These are phyloP conservation scores for Tuber indicum DNA, from an alignment of 495 filamentous ascomycete genomes.

Conservation along the genomic window DNA sequence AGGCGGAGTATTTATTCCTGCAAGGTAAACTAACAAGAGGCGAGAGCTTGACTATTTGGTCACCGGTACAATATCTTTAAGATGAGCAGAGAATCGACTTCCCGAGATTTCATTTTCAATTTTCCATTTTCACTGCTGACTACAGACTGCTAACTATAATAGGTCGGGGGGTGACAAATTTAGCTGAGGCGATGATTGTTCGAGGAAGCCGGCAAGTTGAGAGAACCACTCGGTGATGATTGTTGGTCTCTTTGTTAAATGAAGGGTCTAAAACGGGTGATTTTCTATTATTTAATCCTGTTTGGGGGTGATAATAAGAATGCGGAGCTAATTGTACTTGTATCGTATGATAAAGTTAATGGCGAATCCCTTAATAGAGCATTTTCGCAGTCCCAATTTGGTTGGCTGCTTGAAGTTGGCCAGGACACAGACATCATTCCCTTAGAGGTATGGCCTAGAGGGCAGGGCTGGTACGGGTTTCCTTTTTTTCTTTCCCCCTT, in stretches of 20 bases:
- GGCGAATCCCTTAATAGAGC: neutral
- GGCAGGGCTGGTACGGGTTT: too few species aligned
- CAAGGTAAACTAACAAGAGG: neutral
- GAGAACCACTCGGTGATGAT: slow-evolving; percentile 6
- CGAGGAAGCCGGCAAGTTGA: slow-evolving; percentile 7
- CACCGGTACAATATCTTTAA: neutral
- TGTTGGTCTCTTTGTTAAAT: slow-evolving; percentile 4
- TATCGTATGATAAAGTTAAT: neutral
- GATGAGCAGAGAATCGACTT: neutral
- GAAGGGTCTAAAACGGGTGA: slow-evolving; percentile 14
- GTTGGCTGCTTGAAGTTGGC: too few species aligned
- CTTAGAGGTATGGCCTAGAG: too few species aligned
- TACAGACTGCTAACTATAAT: neutral
- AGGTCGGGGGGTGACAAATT: slow-evolving; percentile 9
- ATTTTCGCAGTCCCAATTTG: too few species aligned
- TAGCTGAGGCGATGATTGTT: slow-evolving; percentile 24
- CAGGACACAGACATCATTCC: too few species aligned
- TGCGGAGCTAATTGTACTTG: neutral
- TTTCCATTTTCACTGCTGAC: neutral
- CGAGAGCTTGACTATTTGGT: slow-evolving; percentile 22
- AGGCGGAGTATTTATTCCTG: neutral
- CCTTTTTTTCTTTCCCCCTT: too few species aligned
- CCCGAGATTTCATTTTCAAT: neutral
- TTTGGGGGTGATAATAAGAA: neutral
- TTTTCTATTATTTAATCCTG: slow-evolving; percentile 11